A percentile compares a stretch with the other conserved stretches of the same genome.
These are phyloP conservation scores for Trichoderma gamsii DNA, from an alignment of 495 filamentous ascomycete genomes.

Conservation along the genomic window DNA sequence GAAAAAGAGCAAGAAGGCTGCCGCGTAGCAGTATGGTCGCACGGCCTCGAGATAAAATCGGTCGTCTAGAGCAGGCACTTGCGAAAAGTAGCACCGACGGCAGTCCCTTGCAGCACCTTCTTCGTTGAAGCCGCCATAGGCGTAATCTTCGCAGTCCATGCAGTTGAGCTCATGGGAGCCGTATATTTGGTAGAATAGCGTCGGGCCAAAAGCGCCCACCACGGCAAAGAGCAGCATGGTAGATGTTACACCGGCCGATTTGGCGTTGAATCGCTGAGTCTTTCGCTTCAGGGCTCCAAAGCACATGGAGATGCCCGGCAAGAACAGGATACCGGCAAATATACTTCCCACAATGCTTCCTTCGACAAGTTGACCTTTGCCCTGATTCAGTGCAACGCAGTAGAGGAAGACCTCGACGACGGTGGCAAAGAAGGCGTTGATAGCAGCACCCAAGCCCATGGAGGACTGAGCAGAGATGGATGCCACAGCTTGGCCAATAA, in stretches of 20 bases:
- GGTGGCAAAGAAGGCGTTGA: conserved; percentile 99
- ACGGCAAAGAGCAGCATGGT: conserved; percentile 98
- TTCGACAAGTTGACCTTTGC: conserved; percentile 89
- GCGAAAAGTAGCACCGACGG: conserved; percentile 87
- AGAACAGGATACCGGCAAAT: conserved; percentile 91
- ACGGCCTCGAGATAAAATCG: conserved; percentile 85
- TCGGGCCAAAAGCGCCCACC: conserved; percentile 94
- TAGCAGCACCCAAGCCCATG: conserved; percentile 98
- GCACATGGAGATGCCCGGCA: conserved; percentile 98
- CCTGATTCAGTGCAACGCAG: conserved; percentile 86
- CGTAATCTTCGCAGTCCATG: conserved; percentile 58
- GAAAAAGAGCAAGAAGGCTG: conserved; percentile 77
- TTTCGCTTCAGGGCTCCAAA: conserved; percentile 97
- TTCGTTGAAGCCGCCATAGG: conserved; percentile 17
- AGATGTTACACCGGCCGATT: conserved; percentile 92
- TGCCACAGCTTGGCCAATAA: conserved; percentile 98
- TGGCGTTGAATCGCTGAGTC: conserved; percentile 97
- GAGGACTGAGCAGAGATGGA: conserved; percentile 97
- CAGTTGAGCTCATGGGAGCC: conserved; percentile 94
- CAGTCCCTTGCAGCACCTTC: conserved; percentile 55
- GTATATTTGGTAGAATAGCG: conserved; percentile 98
- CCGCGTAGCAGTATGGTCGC: conserved; percentile 85
- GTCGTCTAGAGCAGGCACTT: conserved; percentile 77
- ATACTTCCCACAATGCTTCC: conserved; percentile 97
- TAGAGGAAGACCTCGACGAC: conserved; percentile 98